These are phyloP conservation scores for Pichia sp. DNA, from an alignment of 1,139 yeast genomes.

Conservation along the genomic window DNA sequence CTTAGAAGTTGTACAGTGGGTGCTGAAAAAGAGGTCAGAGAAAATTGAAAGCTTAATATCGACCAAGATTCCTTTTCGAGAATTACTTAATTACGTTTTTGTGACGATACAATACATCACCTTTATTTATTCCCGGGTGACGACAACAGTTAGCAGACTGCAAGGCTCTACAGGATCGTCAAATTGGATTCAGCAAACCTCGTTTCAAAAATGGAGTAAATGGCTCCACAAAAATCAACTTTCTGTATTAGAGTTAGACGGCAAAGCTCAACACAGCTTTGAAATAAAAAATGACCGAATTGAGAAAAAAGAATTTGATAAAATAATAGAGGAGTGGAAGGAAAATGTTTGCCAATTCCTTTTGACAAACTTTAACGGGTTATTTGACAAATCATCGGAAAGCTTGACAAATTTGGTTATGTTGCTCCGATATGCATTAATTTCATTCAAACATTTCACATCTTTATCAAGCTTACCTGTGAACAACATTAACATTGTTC, in stretches of 20 bases:
- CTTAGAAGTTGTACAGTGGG: conserved; percentile 23
- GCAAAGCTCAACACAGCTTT: conserved; percentile 19
- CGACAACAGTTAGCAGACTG: conserved; percentile 21
- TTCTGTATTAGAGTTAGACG: conserved; percentile 15
- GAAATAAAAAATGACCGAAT: conserved; percentile 16
- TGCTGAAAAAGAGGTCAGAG: conserved; percentile 22
- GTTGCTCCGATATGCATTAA: conserved; percentile 21
- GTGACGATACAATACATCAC: conserved; percentile 27
- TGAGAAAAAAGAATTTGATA: conserved; percentile 10
- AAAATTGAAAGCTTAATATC: conserved; percentile 9
- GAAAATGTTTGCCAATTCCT: conserved; percentile 11
- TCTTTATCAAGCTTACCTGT: conserved; percentile 27
- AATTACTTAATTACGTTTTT: conserved; percentile 27
- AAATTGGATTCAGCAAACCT: conserved; percentile 25
- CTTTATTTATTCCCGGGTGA: conserved; percentile 24
- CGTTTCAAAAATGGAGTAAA: conserved; percentile 26
- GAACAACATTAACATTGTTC: conserved; percentile 14
- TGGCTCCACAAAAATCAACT: conserved; percentile 23
- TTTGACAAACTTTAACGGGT: conserved; percentile 3
- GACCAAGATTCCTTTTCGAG: conserved; percentile 18
- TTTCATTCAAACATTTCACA: conserved; percentile 30
- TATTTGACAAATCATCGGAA: neutral
- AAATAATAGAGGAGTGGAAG: conserved; percentile 22
- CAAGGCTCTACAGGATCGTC: conserved; percentile 21
- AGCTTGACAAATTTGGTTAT: conserved; percentile 21